Base-by-base conservation (phyloP, 306 rosid genomes). In the Medicago arabica region DNA sequence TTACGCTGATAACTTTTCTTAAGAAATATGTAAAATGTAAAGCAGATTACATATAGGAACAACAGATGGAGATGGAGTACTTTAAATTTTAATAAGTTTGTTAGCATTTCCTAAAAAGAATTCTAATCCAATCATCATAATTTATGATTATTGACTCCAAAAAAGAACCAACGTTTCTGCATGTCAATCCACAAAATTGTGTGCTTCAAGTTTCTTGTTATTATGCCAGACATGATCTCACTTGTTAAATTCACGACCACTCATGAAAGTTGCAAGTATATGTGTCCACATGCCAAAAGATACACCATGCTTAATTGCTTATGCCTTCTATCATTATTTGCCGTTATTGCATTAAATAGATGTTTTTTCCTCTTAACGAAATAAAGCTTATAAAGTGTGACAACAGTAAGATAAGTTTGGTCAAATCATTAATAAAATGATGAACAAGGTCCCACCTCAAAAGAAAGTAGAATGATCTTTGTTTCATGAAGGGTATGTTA, bases 201-300 rank as follows among this genome's bases (percentile, higher is more conserved):
- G 81, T 60, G 79, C 49, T 21, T 58, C 67, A 80, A 79, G 71
- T 60, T 72, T 75, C 47, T 66, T 39, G 18, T 49, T 46, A 67
- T 40, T 68, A n/a, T n/a, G 66, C 18, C 36, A 58, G 43, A 72
- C 75, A 81, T 63, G 69, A 78, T 71, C 25, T 85, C 71, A 76
- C 62, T 81, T 44, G 71, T 81, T 66, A 75, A 76, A 80, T 79
- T 87, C 85, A 85, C 64, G 81, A 83, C 75, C 85, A 83, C 78
- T 85, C 87, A 79, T 84, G 78, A 87, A 77, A 83, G 85, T 61
- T 78, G 55, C 80, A 71, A 74, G 65, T 28, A 38, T 10, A 34
- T 58, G 57, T 31, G 71, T 64, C 76, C 85, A 81, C 82, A 23
- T 81, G 81, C 71, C 65, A 63, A 84, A 81, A 78, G 88, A 78